phyloP scores from a whole-genome alignment of 176 grass and related monocot species.

The Avena sativa region DNA sequence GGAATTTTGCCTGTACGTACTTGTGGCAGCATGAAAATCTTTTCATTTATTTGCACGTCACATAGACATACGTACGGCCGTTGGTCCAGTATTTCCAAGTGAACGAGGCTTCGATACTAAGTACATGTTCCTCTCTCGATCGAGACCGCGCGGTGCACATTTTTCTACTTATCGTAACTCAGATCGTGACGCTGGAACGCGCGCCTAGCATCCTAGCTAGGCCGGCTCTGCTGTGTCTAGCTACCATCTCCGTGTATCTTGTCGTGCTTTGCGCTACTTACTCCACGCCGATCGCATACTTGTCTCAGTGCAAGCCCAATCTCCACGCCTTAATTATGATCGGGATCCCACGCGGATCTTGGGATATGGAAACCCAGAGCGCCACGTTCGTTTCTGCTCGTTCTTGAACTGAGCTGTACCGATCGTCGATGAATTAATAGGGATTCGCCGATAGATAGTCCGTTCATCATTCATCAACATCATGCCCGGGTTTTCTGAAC shows the following conservation, averaged over 20 bases:
- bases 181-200: slow-evolving; percentile 37
- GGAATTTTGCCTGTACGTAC: not conserved
- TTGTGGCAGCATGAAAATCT: not conserved
- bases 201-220: not conserved
- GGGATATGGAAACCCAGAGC: not conserved
- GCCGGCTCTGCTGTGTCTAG: not conserved
- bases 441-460: not conserved
- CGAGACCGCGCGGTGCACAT: not conserved
- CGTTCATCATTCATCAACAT: not conserved
- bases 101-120: not conserved
- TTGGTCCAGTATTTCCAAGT: not conserved
- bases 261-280: too few relatives aligned
- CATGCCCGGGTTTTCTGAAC: not conserved
- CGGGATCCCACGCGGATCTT: slow-evolving; percentile 2
- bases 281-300: not conserved
- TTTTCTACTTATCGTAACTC: slow-evolving; percentile 37
- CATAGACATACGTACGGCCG: not conserved
- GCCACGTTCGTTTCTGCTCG: not conserved
- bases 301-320: slow-evolving; percentile 2
- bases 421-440: not conserved
- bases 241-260: not conserved
- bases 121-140: not conserved
- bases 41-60: not conserved
- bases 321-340: slow-evolving; percentile 12
- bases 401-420: not conserved